Base-by-base conservation (phyloP, 139 green algal species). In the Asterochloris sp. region DNA sequence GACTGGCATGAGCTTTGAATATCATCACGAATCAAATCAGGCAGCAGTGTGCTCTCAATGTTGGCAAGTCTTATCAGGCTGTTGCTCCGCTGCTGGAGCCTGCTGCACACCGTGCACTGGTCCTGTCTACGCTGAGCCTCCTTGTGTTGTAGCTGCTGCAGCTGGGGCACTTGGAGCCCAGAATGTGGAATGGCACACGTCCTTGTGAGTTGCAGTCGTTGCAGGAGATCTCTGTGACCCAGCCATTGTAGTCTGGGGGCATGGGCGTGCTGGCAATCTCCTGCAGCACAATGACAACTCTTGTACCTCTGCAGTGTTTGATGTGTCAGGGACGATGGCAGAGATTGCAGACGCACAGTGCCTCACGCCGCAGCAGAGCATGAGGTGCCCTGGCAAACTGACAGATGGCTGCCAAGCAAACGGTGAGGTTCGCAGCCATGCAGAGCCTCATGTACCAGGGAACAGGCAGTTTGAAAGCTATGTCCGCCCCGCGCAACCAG, bases 121-220 rank as follows among this genome's bases (percentile, higher is more conserved):
- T 83, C 26, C 69, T 23, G 23, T 82, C 82, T 1, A 86, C 26
- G 47, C 24, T 78, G 28, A 95, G 63, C 17, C 92, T 85, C 14
- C 91, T 83, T 0, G 94, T 97, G 86, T 97, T 97, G 89, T 96
- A 97, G 23, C 82, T 85, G 47, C 87, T 88, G 84, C 94, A 97
- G 19, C 13, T 60, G 13, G 69, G 23, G 86, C 94, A 97, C 86
- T 93, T 94, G 73, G 93, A 88, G n/a, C 91, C 94, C 21, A 96
- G 29, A 13, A 96, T 77, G 78, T 97, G 89, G 87, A 95, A 97
- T 27, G 67, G 63, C 64, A 91, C 82, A 0, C 76, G 80, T 27
- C 60, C 74, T 27, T 63, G 27, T n/a, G 86, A 60, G n/a, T 83
- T 83, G 87, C 93, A 96, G 85, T 96, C 93, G 62, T 96, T 95